Evolutionary conservation across 495 filamentous ascomycete genomes (phyloP), one percentile per base, ranked within the genome.

Genomic region (Aspergillus asperescens): DNA sequence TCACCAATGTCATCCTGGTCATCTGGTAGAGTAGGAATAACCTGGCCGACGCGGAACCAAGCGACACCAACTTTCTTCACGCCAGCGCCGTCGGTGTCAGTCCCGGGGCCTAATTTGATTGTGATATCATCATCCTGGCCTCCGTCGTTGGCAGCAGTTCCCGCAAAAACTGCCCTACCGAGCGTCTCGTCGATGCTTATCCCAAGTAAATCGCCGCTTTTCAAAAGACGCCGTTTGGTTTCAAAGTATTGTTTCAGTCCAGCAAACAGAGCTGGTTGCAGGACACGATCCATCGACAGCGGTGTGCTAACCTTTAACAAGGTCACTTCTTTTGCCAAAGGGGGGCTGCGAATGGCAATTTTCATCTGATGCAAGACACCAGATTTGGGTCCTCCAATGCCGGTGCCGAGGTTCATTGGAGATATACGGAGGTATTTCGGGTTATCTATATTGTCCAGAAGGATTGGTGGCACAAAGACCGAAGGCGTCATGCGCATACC

Each of bases 281-380:
- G 79, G 8, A 85, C 76, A 20, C 88, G 78, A 52, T 97, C 91
- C 29, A 87, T 90, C 7, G 89, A 88, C 7, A 92, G 68, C 0
- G 93, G 94, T 0, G 90, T 96, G 7, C 89, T 85, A 34, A 98
- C 79, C 56, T 95, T 93, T 38, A 89, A 77, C n/a, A 98, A 67
- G 1, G 88, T 95, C 23, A 97, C 84, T 64, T 97, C 92, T 55
- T 89, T 89, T 13, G 93, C 94, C 50, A 86, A 77, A 2, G 90
- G 94, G 0, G 94, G 93, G 32, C 74, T 81, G n/a, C 77, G 77
- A 15, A 54, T 56, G 1, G 83, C 71, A 23, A 66, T 72, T 50
- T 82, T 77, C 58, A 75, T 69, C 22, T 69, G 65, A 16, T 68
- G 68, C 35, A 73, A 52, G 18, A 65, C 56, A 9, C 69, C 69